Evolutionary conservation across 345 rosid genomes (phyloP).

Genomic region (Sisymbrium irio): DNA sequence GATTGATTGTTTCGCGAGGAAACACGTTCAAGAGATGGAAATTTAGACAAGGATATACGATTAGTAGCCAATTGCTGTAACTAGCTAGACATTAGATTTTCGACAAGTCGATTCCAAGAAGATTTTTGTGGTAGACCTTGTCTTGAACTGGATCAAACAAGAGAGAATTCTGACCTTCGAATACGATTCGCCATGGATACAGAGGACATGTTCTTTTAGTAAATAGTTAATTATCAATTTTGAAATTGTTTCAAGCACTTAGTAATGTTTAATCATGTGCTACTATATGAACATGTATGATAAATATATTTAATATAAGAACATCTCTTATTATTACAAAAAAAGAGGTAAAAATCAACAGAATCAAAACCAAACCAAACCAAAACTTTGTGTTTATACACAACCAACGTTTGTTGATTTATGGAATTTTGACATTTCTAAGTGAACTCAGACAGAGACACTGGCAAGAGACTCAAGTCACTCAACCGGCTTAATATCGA

Average conservation of each 20-base stretch:
- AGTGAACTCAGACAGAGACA: conserved; percentile 41
- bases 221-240: neutral
- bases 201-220: neutral
- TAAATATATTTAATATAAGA: too few species aligned
- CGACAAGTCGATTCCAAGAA: conserved; percentile 4
- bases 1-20: neutral
- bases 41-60: neutral
- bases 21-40: conserved; percentile 11
- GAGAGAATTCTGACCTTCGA: conserved; percentile 5
- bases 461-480: conserved; percentile 31
- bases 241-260: too few species aligned
- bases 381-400: too few species aligned
- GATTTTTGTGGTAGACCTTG: neutral
- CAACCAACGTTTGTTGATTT: neutral
- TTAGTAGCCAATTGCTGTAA: neutral
- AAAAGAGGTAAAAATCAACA: too few species aligned
- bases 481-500: conserved; percentile 38
- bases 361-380: too few species aligned
- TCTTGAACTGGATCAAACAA: conserved; percentile 16
- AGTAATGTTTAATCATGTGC: too few species aligned
- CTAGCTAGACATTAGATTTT: neutral
- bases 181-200: conserved; percentile 6
- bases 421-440: neutral
- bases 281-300: too few species aligned
- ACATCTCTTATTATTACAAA: too few species aligned